phyloP scores from a whole-genome alignment of 2,329 filamentous ascomycete species.

The Stachybotrys chartarum region DNA sequence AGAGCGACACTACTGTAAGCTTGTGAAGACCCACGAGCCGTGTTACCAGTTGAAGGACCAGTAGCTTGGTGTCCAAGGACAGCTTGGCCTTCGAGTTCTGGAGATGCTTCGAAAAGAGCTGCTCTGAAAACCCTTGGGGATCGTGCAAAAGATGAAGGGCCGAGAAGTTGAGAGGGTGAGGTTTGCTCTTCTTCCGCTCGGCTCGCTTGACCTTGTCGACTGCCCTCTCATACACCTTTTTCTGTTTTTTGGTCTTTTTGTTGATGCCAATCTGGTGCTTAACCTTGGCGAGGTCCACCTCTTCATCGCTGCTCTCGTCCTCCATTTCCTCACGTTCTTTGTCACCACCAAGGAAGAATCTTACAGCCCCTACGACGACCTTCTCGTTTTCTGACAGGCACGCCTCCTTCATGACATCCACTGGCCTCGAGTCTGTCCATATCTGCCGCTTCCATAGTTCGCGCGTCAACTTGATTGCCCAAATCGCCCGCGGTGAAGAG shows the following conservation, averaged over 20 bases:
- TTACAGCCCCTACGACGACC: conserved; percentile 76
- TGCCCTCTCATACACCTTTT: conserved; percentile 71
- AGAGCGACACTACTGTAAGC: conserved; percentile 80
- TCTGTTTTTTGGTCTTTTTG: conserved; percentile 91
- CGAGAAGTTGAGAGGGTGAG: conserved; percentile 90
- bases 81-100: conserved; percentile 81
- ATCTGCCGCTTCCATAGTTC: conserved; percentile 96
- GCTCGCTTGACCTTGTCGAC: conserved; percentile 73
- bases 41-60: conserved; percentile 86
- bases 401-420: conserved; percentile 98
- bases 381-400: conserved; percentile 87
- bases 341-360: conserved; percentile 94
- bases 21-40: conserved; percentile 89
- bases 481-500: conserved; percentile 77
- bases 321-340: conserved; percentile 91
- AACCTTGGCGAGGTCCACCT: conserved; percentile 70
- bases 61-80: conserved; percentile 78
- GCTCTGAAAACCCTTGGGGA: conserved; percentile 88
- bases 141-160: conserved; percentile 91
- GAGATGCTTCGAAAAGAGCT: conserved; percentile 83
- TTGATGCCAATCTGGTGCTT: conserved; percentile 86
- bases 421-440: conserved; percentile 89
- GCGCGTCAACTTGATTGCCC: conserved; percentile 91
- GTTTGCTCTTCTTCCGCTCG: conserved; percentile 81
- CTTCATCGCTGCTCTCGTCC: conserved; percentile 80